Evolutionary conservation across 805 yeast genomes (phyloP).

Genomic region (Monosporozyma aerobia): DNA sequence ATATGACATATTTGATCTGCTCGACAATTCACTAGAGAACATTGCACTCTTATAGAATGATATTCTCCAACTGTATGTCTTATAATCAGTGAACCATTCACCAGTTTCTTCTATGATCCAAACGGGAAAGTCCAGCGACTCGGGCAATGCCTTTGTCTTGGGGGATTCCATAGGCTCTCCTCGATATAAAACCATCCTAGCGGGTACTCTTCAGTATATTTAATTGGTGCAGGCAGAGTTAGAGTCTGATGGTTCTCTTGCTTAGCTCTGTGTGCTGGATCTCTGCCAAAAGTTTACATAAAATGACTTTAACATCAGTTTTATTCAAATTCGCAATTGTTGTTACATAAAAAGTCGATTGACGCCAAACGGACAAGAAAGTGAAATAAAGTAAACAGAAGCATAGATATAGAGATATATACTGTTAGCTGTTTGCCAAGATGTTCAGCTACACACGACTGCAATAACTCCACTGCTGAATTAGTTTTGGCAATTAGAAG

Average conservation of each 20-base stretch:
- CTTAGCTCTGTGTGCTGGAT: neutral
- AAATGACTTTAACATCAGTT: neutral
- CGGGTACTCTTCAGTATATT: neutral
- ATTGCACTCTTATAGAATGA: slow-evolving; percentile 60
- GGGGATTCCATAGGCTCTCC: neutral
- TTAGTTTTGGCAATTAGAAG: too few species aligned
- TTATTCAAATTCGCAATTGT: neutral
- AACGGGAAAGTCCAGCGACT: slow-evolving; percentile 45
- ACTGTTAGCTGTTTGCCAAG: too few species aligned
- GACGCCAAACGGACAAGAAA: neutral
- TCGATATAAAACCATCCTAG: neutral
- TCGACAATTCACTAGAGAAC: slow-evolving; percentile 89
- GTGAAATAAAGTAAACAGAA: neutral
- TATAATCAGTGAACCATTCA: slow-evolving; percentile 79
- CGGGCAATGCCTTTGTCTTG: neutral
- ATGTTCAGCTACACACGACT: too few species aligned
- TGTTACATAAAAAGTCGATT: neutral
- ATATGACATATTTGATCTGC: slow-evolving; percentile 75
- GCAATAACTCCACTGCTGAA: too few species aligned
- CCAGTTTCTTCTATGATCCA: slow-evolving; percentile 74
- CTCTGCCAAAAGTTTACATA: too few species aligned
- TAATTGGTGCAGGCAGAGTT: too few species aligned
- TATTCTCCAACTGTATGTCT: slow-evolving; percentile 57
- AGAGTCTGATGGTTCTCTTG: neutral
- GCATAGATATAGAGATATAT: too few species aligned